phyloP scores from a whole-genome alignment of 2,329 filamentous ascomycete genomes.

The Penicillium italicum region DNA sequence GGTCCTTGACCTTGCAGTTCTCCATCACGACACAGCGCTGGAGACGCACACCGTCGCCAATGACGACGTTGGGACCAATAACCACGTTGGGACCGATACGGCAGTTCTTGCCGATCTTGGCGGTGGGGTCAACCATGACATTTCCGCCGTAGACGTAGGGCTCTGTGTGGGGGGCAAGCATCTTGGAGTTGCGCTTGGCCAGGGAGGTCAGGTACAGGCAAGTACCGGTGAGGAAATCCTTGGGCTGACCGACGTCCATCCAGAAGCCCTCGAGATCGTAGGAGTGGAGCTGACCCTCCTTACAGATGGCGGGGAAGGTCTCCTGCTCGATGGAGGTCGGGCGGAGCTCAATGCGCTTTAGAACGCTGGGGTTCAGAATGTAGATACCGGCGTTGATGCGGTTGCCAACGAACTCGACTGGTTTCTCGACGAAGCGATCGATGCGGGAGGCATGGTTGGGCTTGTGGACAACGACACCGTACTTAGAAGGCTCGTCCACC shows the following conservation, averaged over 20 bases:
- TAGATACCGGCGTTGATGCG: slow-evolving; percentile 98
- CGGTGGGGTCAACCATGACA: slow-evolving; percentile 87
- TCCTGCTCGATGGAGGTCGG: slow-evolving; percentile 98
- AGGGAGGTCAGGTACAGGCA: slow-evolving; percentile 94
- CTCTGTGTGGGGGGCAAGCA: slow-evolving; percentile 69
- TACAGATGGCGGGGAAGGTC: slow-evolving; percentile 92
- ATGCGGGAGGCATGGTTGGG: slow-evolving; percentile 85
- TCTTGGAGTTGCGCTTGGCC: slow-evolving; percentile 82
- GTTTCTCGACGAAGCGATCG: slow-evolving; percentile 99
- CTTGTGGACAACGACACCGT: slow-evolving; percentile 97
- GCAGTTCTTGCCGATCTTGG: slow-evolving; percentile 98
- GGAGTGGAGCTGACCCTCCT: slow-evolving; percentile 85
- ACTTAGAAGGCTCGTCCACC: slow-evolving; percentile 98
- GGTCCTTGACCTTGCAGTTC: slow-evolving; percentile 93
- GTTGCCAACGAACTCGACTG: slow-evolving; percentile 97
- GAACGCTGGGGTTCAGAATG: slow-evolving; percentile 89
- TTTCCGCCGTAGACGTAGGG: slow-evolving; percentile 89
- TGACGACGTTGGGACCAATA: slow-evolving; percentile 85
- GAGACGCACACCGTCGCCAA: slow-evolving; percentile 90
- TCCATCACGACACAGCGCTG: slow-evolving; percentile 88
- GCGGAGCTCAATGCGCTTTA: slow-evolving; percentile 88
- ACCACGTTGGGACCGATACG: slow-evolving; percentile 96
- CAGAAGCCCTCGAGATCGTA: slow-evolving; percentile 97
- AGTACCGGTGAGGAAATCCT: slow-evolving; percentile 94
- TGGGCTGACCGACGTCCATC: slow-evolving; percentile 99